Percentiles rank a stretch among this genome's conserved stretches.
Evolutionary conservation across 805 yeast species (phyloP).

Genomic region (Clavispora santaluciae): DNA sequence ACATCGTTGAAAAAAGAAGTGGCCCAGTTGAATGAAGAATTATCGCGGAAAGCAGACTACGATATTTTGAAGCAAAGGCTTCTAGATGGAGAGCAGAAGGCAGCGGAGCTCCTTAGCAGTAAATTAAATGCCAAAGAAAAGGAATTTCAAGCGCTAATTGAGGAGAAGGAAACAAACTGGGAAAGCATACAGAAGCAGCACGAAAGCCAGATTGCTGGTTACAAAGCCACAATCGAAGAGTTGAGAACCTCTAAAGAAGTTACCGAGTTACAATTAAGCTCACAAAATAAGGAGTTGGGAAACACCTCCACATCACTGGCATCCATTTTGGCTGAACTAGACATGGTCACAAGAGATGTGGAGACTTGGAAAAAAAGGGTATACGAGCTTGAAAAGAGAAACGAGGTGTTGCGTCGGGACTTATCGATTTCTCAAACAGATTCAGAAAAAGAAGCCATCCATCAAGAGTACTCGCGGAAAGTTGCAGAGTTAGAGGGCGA

Average conservation of each 20-base stretch:
- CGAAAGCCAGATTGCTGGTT: slow-evolving; percentile 45
- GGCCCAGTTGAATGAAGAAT: slow-evolving; percentile 47
- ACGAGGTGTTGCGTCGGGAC: slow-evolving; percentile 66
- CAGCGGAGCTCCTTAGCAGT: slow-evolving; percentile 50
- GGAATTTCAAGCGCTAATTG: slow-evolving; percentile 61
- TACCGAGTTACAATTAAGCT: slow-evolving; percentile 51
- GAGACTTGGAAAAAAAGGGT: slow-evolving; percentile 66
- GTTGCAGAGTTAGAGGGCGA: slow-evolving; percentile 61
- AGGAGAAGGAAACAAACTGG: slow-evolving; percentile 75
- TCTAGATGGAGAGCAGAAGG: slow-evolving; percentile 53
- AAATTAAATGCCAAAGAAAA: slow-evolving; percentile 67
- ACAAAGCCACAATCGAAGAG: slow-evolving; percentile 57
- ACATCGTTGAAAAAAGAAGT: slow-evolving; percentile 49
- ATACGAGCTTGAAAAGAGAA: slow-evolving; percentile 69
- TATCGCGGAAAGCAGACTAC: slow-evolving; percentile 69
- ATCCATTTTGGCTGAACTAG: slow-evolving; percentile 48
- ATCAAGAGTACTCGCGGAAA: slow-evolving; percentile 41
- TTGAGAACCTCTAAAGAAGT: slow-evolving; percentile 62
- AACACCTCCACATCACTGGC: slow-evolving; percentile 25
- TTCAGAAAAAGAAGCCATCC: slow-evolving; percentile 35
- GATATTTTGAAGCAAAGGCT: slow-evolving; percentile 65
- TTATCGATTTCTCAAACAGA: slow-evolving; percentile 52
- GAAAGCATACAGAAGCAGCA: slow-evolving; percentile 48
- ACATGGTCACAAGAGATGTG: slow-evolving; percentile 67
- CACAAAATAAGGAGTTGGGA: slow-evolving; percentile 42